Conservation (phyloP, 176 grass and related monocot genomes). For the Puya raimondii region DNA sequence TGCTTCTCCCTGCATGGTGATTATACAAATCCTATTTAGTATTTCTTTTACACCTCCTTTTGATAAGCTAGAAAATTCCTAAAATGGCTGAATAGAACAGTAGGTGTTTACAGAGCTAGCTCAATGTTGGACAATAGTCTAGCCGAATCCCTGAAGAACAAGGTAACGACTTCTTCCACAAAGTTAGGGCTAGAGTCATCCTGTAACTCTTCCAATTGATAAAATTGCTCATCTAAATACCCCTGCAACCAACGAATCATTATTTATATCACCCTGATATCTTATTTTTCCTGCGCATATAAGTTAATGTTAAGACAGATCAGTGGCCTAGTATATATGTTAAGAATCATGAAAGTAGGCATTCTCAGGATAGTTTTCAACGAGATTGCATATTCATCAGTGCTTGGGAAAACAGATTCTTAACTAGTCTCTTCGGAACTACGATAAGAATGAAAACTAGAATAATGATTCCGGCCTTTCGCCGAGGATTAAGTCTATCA, state of each 20-base stretch:
- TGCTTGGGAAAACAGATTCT: too few species aligned
- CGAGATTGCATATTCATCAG: too few species aligned
- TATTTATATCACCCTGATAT: neutral
- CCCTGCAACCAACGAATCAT: conserved; percentile 46
- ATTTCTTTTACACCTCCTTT: neutral
- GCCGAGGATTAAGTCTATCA: too few species aligned
- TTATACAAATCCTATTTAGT: neutral
- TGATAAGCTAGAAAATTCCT: neutral
- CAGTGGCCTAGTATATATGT: too few species aligned
- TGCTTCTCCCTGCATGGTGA: conserved; percentile 58
- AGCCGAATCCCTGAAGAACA: conserved; percentile 84
- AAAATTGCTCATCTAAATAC: conserved; percentile 89
- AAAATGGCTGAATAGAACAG: neutral
- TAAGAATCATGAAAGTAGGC: too few species aligned
- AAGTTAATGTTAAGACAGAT: conserved; percentile 6
- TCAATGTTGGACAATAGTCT: conserved; percentile 78
- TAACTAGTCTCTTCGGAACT: too few species aligned
- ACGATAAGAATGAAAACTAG: neutral
- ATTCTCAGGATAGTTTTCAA: too few species aligned
- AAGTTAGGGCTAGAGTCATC: conserved; percentile 96
- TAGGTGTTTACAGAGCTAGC: conserved; percentile 64
- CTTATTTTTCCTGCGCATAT: conserved; percentile 7
- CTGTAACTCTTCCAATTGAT: conserved; percentile 90
- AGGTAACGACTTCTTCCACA: conserved; percentile 75
- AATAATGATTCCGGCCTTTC: neutral